phyloP scores from a whole-genome alignment of 345 rosid species.

The Gossypium longicalyx region DNA sequence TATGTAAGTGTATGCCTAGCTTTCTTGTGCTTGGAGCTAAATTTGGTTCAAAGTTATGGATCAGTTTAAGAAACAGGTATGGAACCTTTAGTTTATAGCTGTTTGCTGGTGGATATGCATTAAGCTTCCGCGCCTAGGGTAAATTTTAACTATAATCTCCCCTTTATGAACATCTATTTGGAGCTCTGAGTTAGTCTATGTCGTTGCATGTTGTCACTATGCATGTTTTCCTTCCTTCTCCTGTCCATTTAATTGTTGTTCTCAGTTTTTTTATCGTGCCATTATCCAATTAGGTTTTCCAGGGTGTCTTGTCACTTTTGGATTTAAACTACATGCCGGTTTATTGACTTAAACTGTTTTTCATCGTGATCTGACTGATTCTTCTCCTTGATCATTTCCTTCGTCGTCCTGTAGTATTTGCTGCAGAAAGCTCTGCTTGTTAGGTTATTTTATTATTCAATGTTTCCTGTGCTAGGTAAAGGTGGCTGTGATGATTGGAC shows the following conservation, averaged over 20 bases:
- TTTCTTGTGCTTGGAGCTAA: neutral
- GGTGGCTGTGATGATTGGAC: neutral
- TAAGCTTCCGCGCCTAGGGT: neutral
- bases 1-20: neutral
- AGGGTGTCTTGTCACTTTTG: neutral
- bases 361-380: neutral
- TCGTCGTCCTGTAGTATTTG: neutral
- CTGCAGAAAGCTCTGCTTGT: neutral
- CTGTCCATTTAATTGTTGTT: neutral
- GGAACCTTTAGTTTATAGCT: neutral
- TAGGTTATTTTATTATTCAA: neutral
- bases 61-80: neutral
- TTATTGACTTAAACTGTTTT: neutral
- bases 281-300: neutral
- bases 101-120: neutral
- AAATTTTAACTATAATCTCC: neutral
- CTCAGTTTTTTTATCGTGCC: neutral
- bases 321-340: neutral
- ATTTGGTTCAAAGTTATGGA: neutral
- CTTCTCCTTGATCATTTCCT: neutral
- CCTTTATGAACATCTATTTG: neutral
- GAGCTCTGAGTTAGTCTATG: neutral
- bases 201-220: neutral
- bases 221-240: neutral
- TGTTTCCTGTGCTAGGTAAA: neutral